phyloP scores from a whole-genome alignment of 805 yeast genomes.

The Lachancea waltii region DNA sequence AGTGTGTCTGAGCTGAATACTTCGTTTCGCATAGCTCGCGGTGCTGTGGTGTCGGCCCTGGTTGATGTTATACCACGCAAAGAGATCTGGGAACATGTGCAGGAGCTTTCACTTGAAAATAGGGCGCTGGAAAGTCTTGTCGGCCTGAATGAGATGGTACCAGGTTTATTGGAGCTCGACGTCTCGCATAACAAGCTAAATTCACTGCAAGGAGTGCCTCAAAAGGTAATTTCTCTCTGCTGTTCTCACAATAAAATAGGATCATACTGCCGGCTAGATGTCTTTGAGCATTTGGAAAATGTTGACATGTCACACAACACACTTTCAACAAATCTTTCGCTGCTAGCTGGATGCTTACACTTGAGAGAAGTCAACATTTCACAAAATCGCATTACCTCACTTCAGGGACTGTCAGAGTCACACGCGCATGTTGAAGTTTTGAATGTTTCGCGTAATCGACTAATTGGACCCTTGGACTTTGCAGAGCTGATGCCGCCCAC shows the following conservation, averaged over 20 bases:
- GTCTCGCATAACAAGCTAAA: slow-evolving; percentile 19
- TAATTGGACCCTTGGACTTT: slow-evolving; percentile 24
- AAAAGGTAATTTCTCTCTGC: slow-evolving; percentile 11
- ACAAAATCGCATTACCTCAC: slow-evolving; percentile 16
- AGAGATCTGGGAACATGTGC: slow-evolving; percentile 13
- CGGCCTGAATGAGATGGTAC: slow-evolving; percentile 22
- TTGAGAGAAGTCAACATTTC: slow-evolving; percentile 21
- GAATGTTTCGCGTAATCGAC: slow-evolving; percentile 18
- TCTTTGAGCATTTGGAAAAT: slow-evolving; percentile 18
- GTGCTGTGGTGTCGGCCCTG: slow-evolving; percentile 21
- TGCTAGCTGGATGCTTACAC: slow-evolving; percentile 13
- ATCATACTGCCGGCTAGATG: slow-evolving; percentile 14
- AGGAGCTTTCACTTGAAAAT: slow-evolving; percentile 11
- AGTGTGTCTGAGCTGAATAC: slow-evolving; percentile 18
- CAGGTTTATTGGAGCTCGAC: slow-evolving; percentile 18
- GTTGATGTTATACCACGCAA: slow-evolving; percentile 16
- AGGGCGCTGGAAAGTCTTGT: slow-evolving; percentile 14
- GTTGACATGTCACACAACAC: slow-evolving; percentile 21
- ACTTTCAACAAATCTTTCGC: slow-evolving; percentile 10
- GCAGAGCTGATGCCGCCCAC: slow-evolving; percentile 14
- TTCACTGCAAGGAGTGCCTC: slow-evolving; percentile 19
- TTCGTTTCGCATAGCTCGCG: slow-evolving; percentile 19
- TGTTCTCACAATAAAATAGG: slow-evolving; percentile 18
- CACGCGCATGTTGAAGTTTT: slow-evolving; percentile 15
- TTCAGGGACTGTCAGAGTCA: slow-evolving; percentile 17